Conservation (phyloP, 2,329 filamentous ascomycete species). For the Xylariaceae sp. region DNA sequence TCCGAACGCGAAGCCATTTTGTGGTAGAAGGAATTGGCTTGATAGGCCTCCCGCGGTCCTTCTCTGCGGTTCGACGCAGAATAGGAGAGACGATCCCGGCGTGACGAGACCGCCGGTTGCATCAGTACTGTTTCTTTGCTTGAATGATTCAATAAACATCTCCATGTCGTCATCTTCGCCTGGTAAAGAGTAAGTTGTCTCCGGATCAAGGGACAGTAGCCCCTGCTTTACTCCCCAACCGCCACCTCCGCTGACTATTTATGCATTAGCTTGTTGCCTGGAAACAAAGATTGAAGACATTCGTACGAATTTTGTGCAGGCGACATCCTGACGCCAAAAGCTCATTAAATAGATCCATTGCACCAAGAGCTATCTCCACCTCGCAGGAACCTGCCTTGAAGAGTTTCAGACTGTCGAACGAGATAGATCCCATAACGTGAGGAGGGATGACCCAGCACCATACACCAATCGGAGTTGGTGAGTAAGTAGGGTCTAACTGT, state of each 20-base stretch:
- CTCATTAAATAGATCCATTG: slow-evolving; percentile 29
- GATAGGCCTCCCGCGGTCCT: slow-evolving; percentile 13
- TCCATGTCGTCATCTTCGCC: slow-evolving; percentile 50
- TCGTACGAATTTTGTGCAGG: slow-evolving; percentile 44
- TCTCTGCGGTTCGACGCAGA: slow-evolving; percentile 46
- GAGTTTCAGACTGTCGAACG: slow-evolving; percentile 22
- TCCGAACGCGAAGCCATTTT: slow-evolving; percentile 21
- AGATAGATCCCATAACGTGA: slow-evolving; percentile 22
- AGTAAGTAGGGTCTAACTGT: slow-evolving; percentile 23
- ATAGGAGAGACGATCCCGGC: slow-evolving; percentile 61
- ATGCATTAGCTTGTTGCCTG: slow-evolving; percentile 18
- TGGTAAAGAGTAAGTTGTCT: slow-evolving; percentile 47
- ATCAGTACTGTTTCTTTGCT: slow-evolving; percentile 30
- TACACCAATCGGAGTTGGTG: slow-evolving; percentile 49
- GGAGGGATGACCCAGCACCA: slow-evolving; percentile 66
- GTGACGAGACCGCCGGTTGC: slow-evolving; percentile 52
- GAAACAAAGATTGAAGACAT: slow-evolving; percentile 7
- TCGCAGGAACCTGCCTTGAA: slow-evolving; percentile 27
- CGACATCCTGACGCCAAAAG: slow-evolving; percentile 41
- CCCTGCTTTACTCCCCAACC: slow-evolving; percentile 81
- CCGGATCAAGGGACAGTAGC: slow-evolving; percentile 70
- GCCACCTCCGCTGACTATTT: slow-evolving; percentile 68
- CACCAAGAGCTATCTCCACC: slow-evolving; percentile 24
- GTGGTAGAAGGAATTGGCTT: slow-evolving; percentile 8
- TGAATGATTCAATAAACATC: slow-evolving; percentile 48